Percentiles rank a stretch among this genome's conserved stretches.
These are phyloP conservation scores for Penicillium crystallinum DNA, from an alignment of 495 filamentous ascomycete genomes.

Conservation along the genomic window DNA sequence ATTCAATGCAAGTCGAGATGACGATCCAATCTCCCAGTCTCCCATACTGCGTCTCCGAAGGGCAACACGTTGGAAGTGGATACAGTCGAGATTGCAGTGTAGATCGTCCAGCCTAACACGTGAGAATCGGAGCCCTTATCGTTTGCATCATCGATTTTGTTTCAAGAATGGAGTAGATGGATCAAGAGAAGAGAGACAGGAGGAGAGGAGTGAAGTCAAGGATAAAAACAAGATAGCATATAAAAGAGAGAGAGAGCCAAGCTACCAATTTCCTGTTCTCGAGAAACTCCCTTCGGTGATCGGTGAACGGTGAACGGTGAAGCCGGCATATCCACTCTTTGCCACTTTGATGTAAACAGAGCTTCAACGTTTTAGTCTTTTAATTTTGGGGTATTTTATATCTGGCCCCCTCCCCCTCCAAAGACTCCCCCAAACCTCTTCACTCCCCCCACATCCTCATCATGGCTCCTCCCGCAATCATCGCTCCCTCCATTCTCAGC, in stretches of 20 bases:
- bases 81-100: background rate
- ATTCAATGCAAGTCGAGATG: background rate
- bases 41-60: background rate
- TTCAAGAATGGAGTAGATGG: background rate
- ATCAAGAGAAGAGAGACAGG: no score
- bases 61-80: slow-evolving; percentile 1
- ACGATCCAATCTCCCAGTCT: slow-evolving; percentile 5
- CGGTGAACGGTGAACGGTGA: slow-evolving; percentile 6
- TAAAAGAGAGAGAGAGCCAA: no score
- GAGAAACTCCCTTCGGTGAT: background rate
- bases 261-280: background rate
- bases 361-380: background rate
- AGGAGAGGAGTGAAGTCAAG: no score
- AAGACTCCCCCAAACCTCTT: background rate
- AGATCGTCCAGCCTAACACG: slow-evolving; percentile 13
- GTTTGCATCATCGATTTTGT: slow-evolving; percentile 17
- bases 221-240: no score
- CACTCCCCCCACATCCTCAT: background rate
- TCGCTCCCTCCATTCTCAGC: slow-evolving; percentile 93
- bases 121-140: slow-evolving; percentile 26
- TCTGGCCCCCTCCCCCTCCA: slow-evolving; percentile 1
- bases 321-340: slow-evolving; percentile 22
- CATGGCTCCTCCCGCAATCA: slow-evolving; percentile 83
- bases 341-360: slow-evolving; percentile 26
- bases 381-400: background rate